Evolutionary conservation across 2,329 filamentous ascomycete species (phyloP).

Genomic region (Alternaria ventricosa): DNA sequence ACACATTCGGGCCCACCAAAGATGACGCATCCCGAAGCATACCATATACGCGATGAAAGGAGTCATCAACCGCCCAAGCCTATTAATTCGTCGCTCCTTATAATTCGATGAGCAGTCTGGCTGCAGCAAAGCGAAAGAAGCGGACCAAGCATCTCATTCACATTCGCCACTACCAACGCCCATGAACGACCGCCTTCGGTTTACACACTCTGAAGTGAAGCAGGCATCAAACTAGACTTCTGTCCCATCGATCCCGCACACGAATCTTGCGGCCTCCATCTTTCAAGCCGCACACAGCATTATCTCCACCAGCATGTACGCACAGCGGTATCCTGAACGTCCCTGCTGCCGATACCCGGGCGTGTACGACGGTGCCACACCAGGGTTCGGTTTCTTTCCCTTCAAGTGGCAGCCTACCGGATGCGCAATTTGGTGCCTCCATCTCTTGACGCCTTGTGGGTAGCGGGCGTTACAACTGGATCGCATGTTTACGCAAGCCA

Average conservation of each 20-base stretch:
- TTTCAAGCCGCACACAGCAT: constrained; percentile 2
- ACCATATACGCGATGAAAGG: not conserved
- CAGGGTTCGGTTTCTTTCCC: not conserved
- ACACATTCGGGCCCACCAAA: not conserved
- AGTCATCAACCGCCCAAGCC: not conserved
- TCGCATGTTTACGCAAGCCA: not conserved
- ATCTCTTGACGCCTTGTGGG: not conserved
- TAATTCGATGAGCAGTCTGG: not conserved
- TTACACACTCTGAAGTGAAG: constrained; percentile 43
- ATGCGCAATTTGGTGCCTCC: not conserved
- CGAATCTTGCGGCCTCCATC: constrained; percentile 4
- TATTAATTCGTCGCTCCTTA: not conserved
- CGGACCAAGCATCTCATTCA: too few species aligned
- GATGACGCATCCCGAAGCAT: not conserved
- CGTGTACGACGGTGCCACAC: not conserved
- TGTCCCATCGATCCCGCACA: constrained; percentile 7
- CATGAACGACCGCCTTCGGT: constrained; percentile 32
- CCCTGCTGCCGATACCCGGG: not conserved
- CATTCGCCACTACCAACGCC: constrained; percentile 19
- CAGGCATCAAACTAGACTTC: constrained; percentile 38
- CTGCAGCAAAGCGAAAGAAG: not conserved
- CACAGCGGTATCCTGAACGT: constrained; percentile 34
- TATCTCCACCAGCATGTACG: constrained; percentile 36
- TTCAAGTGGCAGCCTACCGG: not conserved
- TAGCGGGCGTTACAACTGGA: not conserved